Evolutionary conservation across 441 rosid genomes (phyloP).

Genomic region (Arabidopsis lyrata): DNA sequence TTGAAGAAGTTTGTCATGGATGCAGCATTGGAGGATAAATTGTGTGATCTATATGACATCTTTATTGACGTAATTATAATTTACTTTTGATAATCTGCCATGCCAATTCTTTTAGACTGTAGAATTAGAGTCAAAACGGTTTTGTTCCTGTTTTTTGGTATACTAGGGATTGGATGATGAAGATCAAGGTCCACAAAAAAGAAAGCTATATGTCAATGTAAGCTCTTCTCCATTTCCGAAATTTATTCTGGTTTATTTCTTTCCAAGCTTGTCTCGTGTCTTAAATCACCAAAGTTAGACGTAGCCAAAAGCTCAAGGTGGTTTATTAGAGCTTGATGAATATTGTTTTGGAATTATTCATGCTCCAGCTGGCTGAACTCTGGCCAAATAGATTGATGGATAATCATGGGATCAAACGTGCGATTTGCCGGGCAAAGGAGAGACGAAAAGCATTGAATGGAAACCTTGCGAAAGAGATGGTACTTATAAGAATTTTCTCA

Average conservation of each 20-base stretch:
- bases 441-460: constrained; percentile 49
- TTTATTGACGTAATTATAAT: constrained; percentile 74
- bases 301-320: constrained; percentile 10
- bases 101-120: constrained; percentile 23
- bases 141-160: constrained; percentile 41
- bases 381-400: constrained; percentile 97
- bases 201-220: constrained; percentile 92
- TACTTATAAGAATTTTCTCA: constrained; percentile 13
- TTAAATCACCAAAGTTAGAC: constrained; percentile 12
- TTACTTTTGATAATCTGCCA: constrained; percentile 32
- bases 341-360: constrained; percentile 34
- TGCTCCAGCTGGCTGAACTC: constrained; percentile 79
- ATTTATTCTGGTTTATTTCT: constrained; percentile 10
- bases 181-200: constrained; percentile 83
- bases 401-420: constrained; percentile 89
- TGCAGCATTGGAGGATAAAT: constrained; percentile 78
- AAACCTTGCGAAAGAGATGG: constrained; percentile 36
- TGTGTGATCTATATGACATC: constrained; percentile 96
- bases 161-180: constrained; percentile 94
- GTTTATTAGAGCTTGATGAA: constrained; percentile 20
- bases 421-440: constrained; percentile 89
- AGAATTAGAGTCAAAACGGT: constrained; percentile 21
- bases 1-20: constrained; percentile 75
- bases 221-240: constrained; percentile 31
- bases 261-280: constrained; percentile 7